phyloP scores from a whole-genome alignment of 2,329 filamentous ascomycete species.

The Alternaria longipes region DNA sequence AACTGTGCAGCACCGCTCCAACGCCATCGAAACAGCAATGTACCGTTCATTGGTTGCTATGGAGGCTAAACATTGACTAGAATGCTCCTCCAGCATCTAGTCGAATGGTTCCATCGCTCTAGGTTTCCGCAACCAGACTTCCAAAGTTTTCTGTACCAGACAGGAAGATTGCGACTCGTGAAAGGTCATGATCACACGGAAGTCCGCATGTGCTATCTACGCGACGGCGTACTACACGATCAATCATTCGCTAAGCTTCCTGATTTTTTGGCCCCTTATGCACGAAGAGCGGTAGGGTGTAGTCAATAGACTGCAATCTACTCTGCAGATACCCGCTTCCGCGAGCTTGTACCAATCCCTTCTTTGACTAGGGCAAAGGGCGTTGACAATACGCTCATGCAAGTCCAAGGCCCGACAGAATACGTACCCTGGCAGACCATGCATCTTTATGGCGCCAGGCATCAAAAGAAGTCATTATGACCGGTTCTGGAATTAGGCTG shows the following conservation, averaged over 20 bases:
- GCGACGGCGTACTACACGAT: background rate
- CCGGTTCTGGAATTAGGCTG: background rate
- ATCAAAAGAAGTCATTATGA: no score
- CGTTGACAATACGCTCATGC: background rate
- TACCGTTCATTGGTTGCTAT: background rate
- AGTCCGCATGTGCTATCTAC: background rate
- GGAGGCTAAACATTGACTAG: background rate
- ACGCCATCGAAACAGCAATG: background rate
- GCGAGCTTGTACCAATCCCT: background rate
- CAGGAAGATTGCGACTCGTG: background rate
- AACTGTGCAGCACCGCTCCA: background rate
- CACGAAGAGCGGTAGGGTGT: background rate
- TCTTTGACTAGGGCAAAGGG: background rate
- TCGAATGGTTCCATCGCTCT: background rate
- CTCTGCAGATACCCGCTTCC: background rate
- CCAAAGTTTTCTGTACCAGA: background rate
- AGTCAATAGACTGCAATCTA: background rate
- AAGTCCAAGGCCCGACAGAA: background rate
- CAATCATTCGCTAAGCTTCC: background rate
- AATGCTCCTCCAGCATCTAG: background rate
- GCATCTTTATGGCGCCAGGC: background rate
- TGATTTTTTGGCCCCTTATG: background rate
- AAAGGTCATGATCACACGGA: background rate
- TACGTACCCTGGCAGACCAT: background rate
- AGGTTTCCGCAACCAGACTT: background rate